Base-by-base conservation (phyloP, 2,329 filamentous ascomycete species). In the Epichloe sibirici region DNA sequence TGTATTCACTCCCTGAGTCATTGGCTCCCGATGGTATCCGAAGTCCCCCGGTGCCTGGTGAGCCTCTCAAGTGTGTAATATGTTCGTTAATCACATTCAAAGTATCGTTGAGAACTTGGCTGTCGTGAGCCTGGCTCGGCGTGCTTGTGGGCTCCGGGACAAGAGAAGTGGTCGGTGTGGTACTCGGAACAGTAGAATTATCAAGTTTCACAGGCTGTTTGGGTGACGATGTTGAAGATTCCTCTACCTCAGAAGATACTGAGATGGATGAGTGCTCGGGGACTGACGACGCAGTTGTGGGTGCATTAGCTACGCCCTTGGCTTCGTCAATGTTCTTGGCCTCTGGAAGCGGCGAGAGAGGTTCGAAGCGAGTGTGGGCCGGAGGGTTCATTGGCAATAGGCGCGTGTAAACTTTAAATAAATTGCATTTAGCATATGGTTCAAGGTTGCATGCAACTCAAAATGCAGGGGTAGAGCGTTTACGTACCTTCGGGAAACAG, bases 61-160 rank as follows among this genome's bases (percentile, higher is more conserved):
- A 71, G 17, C 77, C 78, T 56, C 78, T 74, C 57, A 97, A 79
- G 65, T 95, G 87, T 43, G 89, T 95, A 60, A 97, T 95, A 65
- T 96, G 91, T 69, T 97, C 91, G 66, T 97, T 86, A 62, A 97
- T 97, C 54, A 97, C 91, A 63, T 90, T 95, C 49, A 97, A 72
- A 0, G 91, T 96, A 66, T 97, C 90, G 65, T 90, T 90, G 74
- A 97, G 86, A 48, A 96, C 90, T 11, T 88, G 86, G 63, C 71
- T 78, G 49, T 79, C 72, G 59, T 82, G 73, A 55, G 72, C 72
- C 47, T 61, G 57, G 52, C 72, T 69, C 53, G 66, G 67, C 48
- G 79, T 64, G 46, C 71, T 67, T 49, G 63, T 61, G 13, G 69
- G 54, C 8, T 56, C 56, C 17, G 59, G 57, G 12, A 67, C 58